Base-by-base conservation (phyloP, 2,329 filamentous ascomycete species). In the Plectosphaerella plurivora region DNA sequence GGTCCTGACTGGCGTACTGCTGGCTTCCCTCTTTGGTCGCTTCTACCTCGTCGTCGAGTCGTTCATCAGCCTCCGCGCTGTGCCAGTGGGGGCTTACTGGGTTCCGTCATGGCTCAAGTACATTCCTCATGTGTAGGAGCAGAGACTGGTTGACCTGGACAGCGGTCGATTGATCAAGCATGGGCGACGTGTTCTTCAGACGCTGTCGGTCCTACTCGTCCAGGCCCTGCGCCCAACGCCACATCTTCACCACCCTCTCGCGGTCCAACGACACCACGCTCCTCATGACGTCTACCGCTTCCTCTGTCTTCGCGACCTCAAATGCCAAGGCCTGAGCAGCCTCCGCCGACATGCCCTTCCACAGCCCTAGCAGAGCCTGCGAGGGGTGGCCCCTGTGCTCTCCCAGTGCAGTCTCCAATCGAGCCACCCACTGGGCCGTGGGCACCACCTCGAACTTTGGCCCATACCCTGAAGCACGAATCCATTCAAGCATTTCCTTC, bases 401-500 rank as follows among this genome's bases (percentile, higher is more conserved):
- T 3, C n/a, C 16, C 10, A 18, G 11, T 3, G 16, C 16, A 12
- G 15, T 9, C 41, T 44, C 18, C n/a, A 53, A 16, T n/a, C 28
- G 35, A 1, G 49, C 46, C 25, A 49, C 28, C 51, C 51, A 46
- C 10, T 33, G 15, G 0, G 44, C 37, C 7, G 46, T 24, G 5
- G 46, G 20, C 1, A 81, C 70, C 3, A 66, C 60, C 16, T 72
- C 64, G 42, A 78, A 78, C 7, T 66, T 50, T 4, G 81, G 59
- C 0, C 77, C 76, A 1, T 73, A 68, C 0, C 63, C 57, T 14
- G 61, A 62, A 6, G 22, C 16, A 11, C 18, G 15, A n/a, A 84
- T 61, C 2, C 72, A 70, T 1, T 79, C 79, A 1, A 84, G 69
- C 2, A 85, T 63, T 44, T 81, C 73, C 1, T 66, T 49, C 0